These are phyloP conservation scores for Cadophora sp. DNA, from an alignment of 2,329 filamentous ascomycete species.

Conservation along the genomic window DNA sequence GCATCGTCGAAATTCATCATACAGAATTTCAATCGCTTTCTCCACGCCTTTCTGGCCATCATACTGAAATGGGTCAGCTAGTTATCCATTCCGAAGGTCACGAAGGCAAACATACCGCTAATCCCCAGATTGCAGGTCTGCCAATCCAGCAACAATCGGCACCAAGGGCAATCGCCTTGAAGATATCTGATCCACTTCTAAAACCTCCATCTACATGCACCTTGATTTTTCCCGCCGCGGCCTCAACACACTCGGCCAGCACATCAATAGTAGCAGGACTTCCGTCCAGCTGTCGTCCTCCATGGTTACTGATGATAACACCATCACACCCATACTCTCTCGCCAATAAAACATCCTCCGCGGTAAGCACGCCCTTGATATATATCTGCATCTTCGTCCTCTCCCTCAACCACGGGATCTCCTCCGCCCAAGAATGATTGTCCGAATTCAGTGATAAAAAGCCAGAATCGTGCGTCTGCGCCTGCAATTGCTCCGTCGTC, in stretches of 20 bases:
- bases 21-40: conserved; percentile 58
- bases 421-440: conserved; percentile 53
- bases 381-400: conserved; percentile 58
- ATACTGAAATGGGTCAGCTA: conserved; percentile 45
- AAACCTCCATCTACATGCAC: conserved; percentile 62
- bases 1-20: conserved; percentile 31
- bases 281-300: conserved; percentile 66
- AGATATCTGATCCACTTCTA: conserved; percentile 61
- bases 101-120: conserved; percentile 46
- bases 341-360: conserved; percentile 65
- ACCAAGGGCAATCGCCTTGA: conserved; percentile 67
- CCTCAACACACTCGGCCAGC: conserved; percentile 41
- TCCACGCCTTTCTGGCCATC: conserved; percentile 65
- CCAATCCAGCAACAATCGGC: conserved; percentile 68
- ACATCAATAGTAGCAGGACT: conserved; percentile 38
- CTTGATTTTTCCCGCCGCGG: conserved; percentile 44
- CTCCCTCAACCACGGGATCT: conserved; percentile 57
- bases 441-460: conserved; percentile 42
- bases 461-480: conserved; percentile 36
- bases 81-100: not conserved
- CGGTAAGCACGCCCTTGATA: conserved; percentile 56
- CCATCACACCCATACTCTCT: conserved; percentile 65
- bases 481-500: conserved; percentile 27
- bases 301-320: conserved; percentile 64
- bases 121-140: conserved; percentile 64